Base-by-base conservation (phyloP, 768 basidiomycete genomes). In the Leccinum uliginosum region DNA sequence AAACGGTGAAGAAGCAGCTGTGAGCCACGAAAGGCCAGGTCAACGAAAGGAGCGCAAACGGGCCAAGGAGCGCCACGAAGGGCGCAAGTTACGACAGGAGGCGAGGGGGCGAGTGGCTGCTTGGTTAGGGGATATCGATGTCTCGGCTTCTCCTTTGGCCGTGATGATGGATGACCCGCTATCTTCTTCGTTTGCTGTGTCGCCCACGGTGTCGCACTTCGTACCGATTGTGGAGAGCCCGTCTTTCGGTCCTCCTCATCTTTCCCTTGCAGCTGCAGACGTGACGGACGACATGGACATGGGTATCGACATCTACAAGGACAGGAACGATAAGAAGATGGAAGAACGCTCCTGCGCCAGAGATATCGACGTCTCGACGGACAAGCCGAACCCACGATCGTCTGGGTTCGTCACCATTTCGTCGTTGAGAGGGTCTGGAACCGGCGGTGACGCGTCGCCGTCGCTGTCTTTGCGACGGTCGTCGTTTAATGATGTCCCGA, bases 81-180 rank as follows among this genome's bases (percentile, higher is more conserved):
- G 71, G 24, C 67, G 71, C 29, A 71, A 72, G 32, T 59, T 81
- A 21, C 65, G 74, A 47, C 70, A 74, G 51, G 75, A 82, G 6
- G 83, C 83, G 10, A 86, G 87, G 58, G 87, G 88, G 7, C 75
- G 87, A 23, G 84, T 92, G n/a, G 78, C 89, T 9, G 87, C 85
- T 8, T 92, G 89, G 89, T 63, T 92, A 57, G 89, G 85, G 27
- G 77, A 73, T 9, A 83, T 91, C 49, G 85, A 85, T 51, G 76
- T 80, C 4, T 80, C 79, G 43, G 75, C 73, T 4, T 82, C 83
- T 2, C 79, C 79, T 51, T 55, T 9, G 38, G 38, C 38, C 12
- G 38, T 38, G 17, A 9, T 53, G 21, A 71, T 78, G 54, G 80
- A 85, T 32, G 68, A 74, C 24, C 55, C 61, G 11, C 38, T 19